Conservation (phyloP, 176 grass and related monocot species). For the Cenchrus fungigraminus region DNA sequence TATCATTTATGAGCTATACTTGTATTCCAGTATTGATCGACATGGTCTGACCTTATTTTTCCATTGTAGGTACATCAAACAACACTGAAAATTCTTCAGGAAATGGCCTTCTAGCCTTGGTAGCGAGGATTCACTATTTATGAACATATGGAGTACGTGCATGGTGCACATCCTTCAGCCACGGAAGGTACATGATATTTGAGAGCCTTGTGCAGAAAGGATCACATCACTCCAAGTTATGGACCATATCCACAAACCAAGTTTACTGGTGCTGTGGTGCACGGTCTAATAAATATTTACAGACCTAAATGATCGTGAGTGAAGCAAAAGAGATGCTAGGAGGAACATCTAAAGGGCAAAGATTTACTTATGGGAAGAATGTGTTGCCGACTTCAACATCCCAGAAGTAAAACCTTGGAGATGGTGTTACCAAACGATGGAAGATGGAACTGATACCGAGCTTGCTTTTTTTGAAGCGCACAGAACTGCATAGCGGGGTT, state of each 20-base stretch:
- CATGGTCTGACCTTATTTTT: slow-evolving; percentile 15
- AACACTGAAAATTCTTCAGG: slow-evolving; percentile 87
- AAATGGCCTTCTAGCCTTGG: slow-evolving; percentile 73
- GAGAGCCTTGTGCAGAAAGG: neutral
- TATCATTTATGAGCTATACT: neutral
- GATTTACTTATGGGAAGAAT: neutral
- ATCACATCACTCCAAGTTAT: neutral
- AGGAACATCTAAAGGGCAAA: neutral
- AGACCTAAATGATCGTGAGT: neutral
- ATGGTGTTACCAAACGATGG: no score
- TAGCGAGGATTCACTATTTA: neutral
- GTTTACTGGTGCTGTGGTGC: neutral
- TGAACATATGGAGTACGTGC: neutral
- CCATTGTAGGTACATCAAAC: slow-evolving; percentile 72
- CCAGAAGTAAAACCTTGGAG: neutral
- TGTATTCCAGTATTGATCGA: neutral
- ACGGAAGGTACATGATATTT: no score
- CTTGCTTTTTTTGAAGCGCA: neutral
- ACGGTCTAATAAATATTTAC: neutral
- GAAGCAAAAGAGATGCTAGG: neutral
- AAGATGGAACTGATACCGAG: neutral
- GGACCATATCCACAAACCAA: neutral
- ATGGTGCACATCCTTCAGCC: neutral
- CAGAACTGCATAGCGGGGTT: neutral
- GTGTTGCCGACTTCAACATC: neutral